Evolutionary conservation across 805 yeast species (phyloP).

Genomic region (Lipomyces orientalis): DNA sequence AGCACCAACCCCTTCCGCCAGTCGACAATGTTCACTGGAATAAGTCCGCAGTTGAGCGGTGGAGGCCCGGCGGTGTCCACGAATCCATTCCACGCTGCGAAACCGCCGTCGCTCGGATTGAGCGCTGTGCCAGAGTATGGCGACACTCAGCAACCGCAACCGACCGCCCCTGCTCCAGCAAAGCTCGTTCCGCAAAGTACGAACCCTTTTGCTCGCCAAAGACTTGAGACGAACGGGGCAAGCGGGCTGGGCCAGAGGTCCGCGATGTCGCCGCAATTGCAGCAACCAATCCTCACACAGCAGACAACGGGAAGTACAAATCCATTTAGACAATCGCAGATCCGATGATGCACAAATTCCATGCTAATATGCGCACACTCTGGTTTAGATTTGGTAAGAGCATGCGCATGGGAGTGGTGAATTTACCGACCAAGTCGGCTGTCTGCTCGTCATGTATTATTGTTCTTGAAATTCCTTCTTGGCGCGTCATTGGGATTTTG

Average conservation of each 20-base stretch:
- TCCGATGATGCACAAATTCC: neutral
- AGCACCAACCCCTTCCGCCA: constrained; percentile 35
- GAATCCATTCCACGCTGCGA: constrained; percentile 28
- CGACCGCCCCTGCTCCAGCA: constrained; percentile 2
- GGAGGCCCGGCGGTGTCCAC: constrained; percentile 6
- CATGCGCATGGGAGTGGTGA: neutral
- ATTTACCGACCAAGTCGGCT: neutral
- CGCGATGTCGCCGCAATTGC: neutral
- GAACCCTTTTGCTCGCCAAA: constrained; percentile 21
- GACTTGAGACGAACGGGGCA: neutral
- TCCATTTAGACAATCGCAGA: constrained; percentile 17
- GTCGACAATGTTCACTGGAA: constrained; percentile 27
- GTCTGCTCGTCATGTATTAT: neutral
- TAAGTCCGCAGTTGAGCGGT: constrained; percentile 32
- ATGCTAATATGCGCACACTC: neutral
- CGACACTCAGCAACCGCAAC: neutral
- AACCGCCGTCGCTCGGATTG: constrained; percentile 16
- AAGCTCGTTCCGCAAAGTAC: constrained; percentile 9
- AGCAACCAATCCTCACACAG: neutral
- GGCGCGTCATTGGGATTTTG: neutral
- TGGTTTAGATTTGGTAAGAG: neutral
- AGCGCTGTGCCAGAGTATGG: constrained; percentile 26
- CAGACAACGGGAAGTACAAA: constrained; percentile 19
- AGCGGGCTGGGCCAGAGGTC: neutral
- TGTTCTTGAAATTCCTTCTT: neutral